Base-by-base conservation (phyloP, 2,329 filamentous ascomycete genomes). In the Mariannaea sp. region DNA sequence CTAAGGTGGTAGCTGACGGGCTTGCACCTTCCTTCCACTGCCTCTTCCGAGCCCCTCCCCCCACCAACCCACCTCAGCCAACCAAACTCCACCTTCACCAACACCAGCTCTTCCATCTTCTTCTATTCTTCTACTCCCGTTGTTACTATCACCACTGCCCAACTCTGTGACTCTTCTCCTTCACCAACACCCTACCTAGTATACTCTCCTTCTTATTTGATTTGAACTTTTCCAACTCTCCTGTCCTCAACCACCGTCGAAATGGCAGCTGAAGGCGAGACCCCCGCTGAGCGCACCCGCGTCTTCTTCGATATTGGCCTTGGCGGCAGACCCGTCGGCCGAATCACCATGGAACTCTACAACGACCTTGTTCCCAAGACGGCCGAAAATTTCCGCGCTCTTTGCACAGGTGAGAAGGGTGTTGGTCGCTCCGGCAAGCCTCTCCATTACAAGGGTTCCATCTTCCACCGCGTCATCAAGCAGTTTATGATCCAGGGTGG, bases 381-480 rank as follows among this genome's bases (percentile, higher is more conserved):
- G 5, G 90, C 89, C 60, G 92, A 97, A 68, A 97, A 97, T 82
- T 97, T 97, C 81, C 90, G 92, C 68, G 85, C 87, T 49, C 85
- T 97, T 57, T 97, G 92, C 79, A 96, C 93, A 0, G 93, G 93
- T 63, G 93, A 97, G 80, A 97, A 96, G 77, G 93, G 93, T 56
- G 65, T 82, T 19, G 90, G 91, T 62, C 89, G 90, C 71, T 75
- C 83, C 24, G 92, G 92, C 71, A 92, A 92, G 76, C 88, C 88
- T 39, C 82, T 99, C 47, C 89, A 90, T 79, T 99, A 91, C 84
- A 97, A 97, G 80, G 89, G 90, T 64, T 95, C 90, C 56, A 80
- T 78, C 65, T 97, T 99, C 81, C 93, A 99, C 80, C 89, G 93
- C 45, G 89, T 99, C 60, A 99, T 99, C 79, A 97, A 97, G 81